phyloP scores from a whole-genome alignment of 257 asterid species.

The Primulina huaijiensis region DNA sequence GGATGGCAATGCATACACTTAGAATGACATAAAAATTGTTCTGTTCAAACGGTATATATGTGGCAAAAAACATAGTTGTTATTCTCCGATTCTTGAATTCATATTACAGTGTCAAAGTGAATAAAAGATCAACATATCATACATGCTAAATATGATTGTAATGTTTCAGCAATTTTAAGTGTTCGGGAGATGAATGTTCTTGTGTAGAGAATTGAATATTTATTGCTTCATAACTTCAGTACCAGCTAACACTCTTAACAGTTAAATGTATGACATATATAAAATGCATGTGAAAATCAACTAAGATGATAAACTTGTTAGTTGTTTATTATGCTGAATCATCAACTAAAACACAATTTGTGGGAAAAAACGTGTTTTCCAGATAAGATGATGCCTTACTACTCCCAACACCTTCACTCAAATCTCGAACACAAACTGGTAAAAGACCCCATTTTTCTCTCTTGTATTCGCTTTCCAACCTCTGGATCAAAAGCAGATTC shows the following conservation, averaged over 20 bases:
- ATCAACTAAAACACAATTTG: too few species aligned
- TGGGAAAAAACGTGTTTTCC: too few species aligned
- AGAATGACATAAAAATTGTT: constrained; percentile 36
- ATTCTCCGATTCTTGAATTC: not conserved
- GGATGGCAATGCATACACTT: constrained; percentile 40
- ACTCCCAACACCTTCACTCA: too few species aligned
- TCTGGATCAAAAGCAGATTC: too few species aligned
- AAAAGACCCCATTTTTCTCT: not conserved
- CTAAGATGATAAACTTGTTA: too few species aligned
- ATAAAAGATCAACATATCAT: not conserved
- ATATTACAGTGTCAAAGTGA: not conserved
- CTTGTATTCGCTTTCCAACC: constrained; percentile 12
- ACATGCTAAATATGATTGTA: not conserved
- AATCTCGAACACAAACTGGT: too few species aligned
- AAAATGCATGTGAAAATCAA: too few species aligned
- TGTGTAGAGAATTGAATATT: not conserved
- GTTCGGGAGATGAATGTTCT: not conserved
- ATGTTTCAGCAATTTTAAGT: too few species aligned
- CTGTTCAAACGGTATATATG: not conserved
- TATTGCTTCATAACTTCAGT: not conserved
- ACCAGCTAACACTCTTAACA: not conserved
- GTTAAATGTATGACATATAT: not conserved
- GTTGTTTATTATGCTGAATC: too few species aligned
- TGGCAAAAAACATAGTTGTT: not conserved
- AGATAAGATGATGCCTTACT: too few species aligned